phyloP scores from a whole-genome alignment of 1,284 basidiomycete species.

The Pterulicium gracile region DNA sequence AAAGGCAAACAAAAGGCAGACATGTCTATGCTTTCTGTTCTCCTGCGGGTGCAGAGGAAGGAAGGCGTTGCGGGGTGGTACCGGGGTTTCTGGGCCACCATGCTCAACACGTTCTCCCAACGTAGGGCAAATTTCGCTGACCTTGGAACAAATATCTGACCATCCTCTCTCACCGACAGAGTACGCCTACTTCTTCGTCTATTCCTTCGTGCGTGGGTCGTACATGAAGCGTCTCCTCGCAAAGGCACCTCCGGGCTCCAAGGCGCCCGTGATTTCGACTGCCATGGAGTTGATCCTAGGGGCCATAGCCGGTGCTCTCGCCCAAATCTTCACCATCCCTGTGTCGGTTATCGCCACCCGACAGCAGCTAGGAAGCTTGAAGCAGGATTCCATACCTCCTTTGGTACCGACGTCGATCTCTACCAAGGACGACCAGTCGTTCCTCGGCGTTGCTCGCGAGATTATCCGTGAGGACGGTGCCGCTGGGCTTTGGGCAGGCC shows the following conservation, averaged over 20 bases:
- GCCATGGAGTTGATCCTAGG: constrained; percentile 81
- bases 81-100: constrained; percentile 92
- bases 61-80: constrained; percentile 83
- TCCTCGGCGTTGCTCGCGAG: constrained; percentile 73
- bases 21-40: constrained; percentile 53
- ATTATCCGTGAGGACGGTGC: constrained; percentile 92
- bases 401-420: constrained; percentile 3
- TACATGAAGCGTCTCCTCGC: constrained; percentile 64
- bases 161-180: constrained; percentile 39
- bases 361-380: constrained; percentile 71
- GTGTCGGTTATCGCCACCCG: constrained; percentile 96
- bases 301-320: constrained; percentile 86
- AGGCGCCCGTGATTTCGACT: constrained; percentile 58
- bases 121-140: constrained; percentile 35
- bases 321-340: constrained; percentile 98
- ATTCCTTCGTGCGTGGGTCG: constrained; percentile 78
- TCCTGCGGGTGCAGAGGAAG: constrained; percentile 62
- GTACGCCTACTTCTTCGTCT: constrained; percentile 99
- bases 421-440: constrained; percentile 51
- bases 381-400: neutral
- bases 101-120: constrained; percentile 97
- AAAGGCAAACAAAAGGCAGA: constrained; percentile 43
- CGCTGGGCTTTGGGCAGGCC: constrained; percentile 87
- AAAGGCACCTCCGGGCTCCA: constrained; percentile 45
- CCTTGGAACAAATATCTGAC: constrained; percentile 5